Base-by-base conservation (phyloP, 2,329 filamentous ascomycete genomes). In the Colletotrichum tropicicola region DNA sequence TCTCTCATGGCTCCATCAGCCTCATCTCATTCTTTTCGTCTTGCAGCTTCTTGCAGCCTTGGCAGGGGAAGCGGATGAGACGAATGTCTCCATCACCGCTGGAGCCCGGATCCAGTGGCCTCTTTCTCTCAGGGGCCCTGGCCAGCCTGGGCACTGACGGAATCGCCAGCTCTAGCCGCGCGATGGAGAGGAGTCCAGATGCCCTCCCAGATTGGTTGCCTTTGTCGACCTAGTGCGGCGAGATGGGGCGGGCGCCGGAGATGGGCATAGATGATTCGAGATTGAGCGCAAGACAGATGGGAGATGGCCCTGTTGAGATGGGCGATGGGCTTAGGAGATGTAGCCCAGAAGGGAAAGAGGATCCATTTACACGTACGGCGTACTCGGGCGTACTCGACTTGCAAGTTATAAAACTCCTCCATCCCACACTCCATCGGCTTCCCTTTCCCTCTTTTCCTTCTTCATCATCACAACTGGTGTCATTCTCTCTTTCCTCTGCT, bases 91-190 rank as follows among this genome's bases (percentile, higher is more conserved):
- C 57, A 51, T 65, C 37, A 27, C 17, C 35, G 28, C 37, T 53
- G 47, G 21, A 21, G 32, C 32, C 32, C 10, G 32, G 32, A 15
- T 35, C 6, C 12, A 15, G 32, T 13, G n/a, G n/a, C 39, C 9
- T 28, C 28, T n/a, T 35, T 45, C 37, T 30, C n/a, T n/a, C n/a
- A 51, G 57, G 43, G 57, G 15, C 49, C 37, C 43, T 44, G 6
- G 27, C 15, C 25, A 43, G 27, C 43, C 49, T 51, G 19, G 32
- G 21, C 37, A 61, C 12, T 56, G 58, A 62, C 41, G 57, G 37
- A 61, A 65, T 61, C 57, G 62, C 62, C 62, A 65, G 57, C 49
- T 65, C 62, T 65, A 65, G 57, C 62, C 62, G 57, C 49, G 57
- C 57, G 35, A 65, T 55, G 43, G 48, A 9, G n/a, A 27, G 32